A percentile compares a stretch with the other conserved stretches of the same genome.
These are phyloP conservation scores for Debaryomyces maramus DNA, from an alignment of 805 yeast genomes.

Conservation along the genomic window DNA sequence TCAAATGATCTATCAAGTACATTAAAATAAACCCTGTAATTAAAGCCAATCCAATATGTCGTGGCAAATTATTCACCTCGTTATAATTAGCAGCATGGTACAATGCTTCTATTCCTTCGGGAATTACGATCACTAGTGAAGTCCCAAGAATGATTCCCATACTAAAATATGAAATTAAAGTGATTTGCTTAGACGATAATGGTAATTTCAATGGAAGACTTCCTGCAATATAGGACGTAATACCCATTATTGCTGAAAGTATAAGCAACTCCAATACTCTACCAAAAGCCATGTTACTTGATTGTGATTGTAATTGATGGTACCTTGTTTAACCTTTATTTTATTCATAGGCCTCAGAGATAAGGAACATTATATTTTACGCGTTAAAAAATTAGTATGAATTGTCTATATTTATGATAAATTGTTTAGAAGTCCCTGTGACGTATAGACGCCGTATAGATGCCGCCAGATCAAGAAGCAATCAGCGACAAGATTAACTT, in stretches of 20 bases:
- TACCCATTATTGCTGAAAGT: conserved; percentile 17
- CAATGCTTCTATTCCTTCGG: conserved; percentile 60
- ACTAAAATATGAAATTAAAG: conserved; percentile 49
- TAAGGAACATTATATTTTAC: neutral
- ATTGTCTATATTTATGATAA: too few relatives aligned
- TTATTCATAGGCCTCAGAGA: too few relatives aligned
- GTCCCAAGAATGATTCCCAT: conserved; percentile 64
- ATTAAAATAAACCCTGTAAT: conserved; percentile 55
- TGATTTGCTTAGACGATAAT: conserved; percentile 17
- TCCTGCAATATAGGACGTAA: conserved; percentile 20
- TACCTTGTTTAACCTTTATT: too few relatives aligned
- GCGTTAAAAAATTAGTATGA: too few relatives aligned
- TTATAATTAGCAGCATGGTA: conserved; percentile 20
- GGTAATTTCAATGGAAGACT: conserved; percentile 15
- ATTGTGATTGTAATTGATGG: too few relatives aligned
- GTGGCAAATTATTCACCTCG: conserved; percentile 17
- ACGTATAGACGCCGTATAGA: too few relatives aligned
- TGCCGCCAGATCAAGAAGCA: conserved; percentile 20
- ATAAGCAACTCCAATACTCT: neutral
- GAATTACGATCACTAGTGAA: conserved; percentile 57
- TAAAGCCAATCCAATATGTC: conserved; percentile 47
- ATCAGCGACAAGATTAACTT: conserved; percentile 27
- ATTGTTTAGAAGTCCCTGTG: too few relatives aligned
- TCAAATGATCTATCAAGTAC: conserved; percentile 48
- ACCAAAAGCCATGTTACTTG: conserved; percentile 6